These are phyloP conservation scores for Citrus sp. DNA, from an alignment of 345 rosid genomes.

Conservation along the genomic window DNA sequence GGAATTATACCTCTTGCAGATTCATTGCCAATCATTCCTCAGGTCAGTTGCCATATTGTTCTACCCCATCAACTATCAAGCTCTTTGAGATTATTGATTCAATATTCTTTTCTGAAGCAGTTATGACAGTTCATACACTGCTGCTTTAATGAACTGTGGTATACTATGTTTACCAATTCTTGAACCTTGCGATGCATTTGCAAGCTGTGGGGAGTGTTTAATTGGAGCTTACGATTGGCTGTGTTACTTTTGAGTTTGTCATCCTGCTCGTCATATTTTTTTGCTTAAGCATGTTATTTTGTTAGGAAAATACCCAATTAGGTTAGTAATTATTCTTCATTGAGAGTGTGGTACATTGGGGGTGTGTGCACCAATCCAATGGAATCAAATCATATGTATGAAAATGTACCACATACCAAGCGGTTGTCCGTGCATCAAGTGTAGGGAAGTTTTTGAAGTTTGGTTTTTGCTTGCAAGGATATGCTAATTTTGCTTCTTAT, in stretches of 20 bases:
- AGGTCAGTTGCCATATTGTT: constrained; percentile 48
- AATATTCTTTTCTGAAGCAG: background rate
- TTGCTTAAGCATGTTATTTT: background rate
- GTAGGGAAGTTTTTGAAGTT: background rate
- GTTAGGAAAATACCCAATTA: background rate
- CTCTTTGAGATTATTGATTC: background rate
- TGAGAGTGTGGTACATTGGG: background rate
- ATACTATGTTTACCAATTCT: background rate
- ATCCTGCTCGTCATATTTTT: background rate
- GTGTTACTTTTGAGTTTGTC: background rate
- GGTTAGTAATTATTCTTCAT: background rate
- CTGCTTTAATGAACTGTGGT: background rate
- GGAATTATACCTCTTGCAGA: constrained; percentile 91
- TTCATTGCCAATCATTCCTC: constrained; percentile 87
- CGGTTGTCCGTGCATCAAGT: background rate
- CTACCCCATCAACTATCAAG: background rate
- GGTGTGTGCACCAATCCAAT: background rate
- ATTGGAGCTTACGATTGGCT: background rate
- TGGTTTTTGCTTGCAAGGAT: background rate
- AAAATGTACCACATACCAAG: background rate
- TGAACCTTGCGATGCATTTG: background rate
- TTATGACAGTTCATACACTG: background rate
- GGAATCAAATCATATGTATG: background rate
- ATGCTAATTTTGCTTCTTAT: background rate
- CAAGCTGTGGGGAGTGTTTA: background rate